A percentile compares a stretch with the other conserved stretches of the same genome.
These are phyloP conservation scores for Parastagonospora nodorum DNA, from an alignment of 2,329 filamentous ascomycete species.

Conservation along the genomic window DNA sequence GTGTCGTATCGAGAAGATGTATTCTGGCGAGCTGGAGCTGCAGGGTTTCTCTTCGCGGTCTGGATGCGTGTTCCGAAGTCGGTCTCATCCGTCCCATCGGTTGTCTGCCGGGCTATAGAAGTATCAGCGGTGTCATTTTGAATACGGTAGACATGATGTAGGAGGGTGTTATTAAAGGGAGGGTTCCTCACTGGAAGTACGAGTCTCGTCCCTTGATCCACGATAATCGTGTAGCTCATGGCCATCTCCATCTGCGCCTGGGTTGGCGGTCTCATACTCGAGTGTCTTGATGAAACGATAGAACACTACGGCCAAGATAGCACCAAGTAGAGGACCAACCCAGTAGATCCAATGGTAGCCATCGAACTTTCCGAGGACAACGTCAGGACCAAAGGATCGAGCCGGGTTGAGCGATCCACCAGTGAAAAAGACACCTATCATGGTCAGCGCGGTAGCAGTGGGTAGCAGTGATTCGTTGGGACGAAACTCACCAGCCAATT, in stretches of 20 bases:
- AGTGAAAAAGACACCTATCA: constrained; percentile 52
- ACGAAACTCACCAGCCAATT: constrained; percentile 46
- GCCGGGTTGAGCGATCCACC: constrained; percentile 56
- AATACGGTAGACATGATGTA: too few relatives aligned
- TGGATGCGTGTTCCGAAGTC: constrained; percentile 21
- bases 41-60: constrained; percentile 7
- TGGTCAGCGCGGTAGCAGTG: constrained; percentile 9
- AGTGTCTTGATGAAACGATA: constrained; percentile 56
- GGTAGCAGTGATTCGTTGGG: not conserved
- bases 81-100: constrained; percentile 37
- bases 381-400: constrained; percentile 55
- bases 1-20: constrained; percentile 2
- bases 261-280: constrained; percentile 58
- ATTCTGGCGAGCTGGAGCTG: constrained; percentile 3
- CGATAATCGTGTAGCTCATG: constrained; percentile 40
- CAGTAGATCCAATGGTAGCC: constrained; percentile 59
- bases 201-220: constrained; percentile 3
- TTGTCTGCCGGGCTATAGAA: constrained; percentile 23
- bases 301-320: constrained; percentile 54
- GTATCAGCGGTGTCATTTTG: constrained; percentile 17
- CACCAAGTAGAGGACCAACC: constrained; percentile 54
- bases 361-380: constrained; percentile 50
- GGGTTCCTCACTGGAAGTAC: not conserved
- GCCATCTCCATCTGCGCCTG: constrained; percentile 54
- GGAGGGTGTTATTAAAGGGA: not conserved